Evolutionary conservation across 805 yeast genomes (phyloP).

Genomic region (Candida saitoana): DNA sequence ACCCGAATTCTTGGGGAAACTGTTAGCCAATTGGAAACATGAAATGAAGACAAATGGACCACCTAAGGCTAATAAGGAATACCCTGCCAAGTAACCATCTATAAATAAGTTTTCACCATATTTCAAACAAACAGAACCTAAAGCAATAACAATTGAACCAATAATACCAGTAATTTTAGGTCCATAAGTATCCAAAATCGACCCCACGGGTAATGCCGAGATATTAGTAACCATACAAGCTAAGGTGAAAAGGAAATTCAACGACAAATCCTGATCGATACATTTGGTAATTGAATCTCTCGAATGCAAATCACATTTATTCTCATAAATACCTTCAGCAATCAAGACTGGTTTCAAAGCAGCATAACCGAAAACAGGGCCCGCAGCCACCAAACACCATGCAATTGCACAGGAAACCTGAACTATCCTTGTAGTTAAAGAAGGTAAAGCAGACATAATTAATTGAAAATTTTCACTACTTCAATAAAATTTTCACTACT

Average conservation of each 20-base stretch:
- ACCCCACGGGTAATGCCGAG: constrained; percentile 78
- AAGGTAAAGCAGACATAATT: constrained; percentile 7
- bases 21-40: constrained; percentile 80
- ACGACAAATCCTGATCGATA: constrained; percentile 72
- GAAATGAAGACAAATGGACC: constrained; percentile 94
- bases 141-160: constrained; percentile 58
- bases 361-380: constrained; percentile 93
- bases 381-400: constrained; percentile 92
- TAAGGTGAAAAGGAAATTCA: constrained; percentile 77
- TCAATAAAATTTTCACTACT: no score
- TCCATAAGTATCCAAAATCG: constrained; percentile 71
- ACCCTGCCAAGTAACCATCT: constrained; percentile 75
- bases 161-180: constrained; percentile 74
- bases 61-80: constrained; percentile 73
- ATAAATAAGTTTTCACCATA: constrained; percentile 28
- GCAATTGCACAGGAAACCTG: constrained; percentile 71
- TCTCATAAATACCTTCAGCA: constrained; percentile 69
- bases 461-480: no score
- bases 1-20: constrained; percentile 81
- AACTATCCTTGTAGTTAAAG: constrained; percentile 28
- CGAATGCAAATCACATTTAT: constrained; percentile 44
- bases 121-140: constrained; percentile 51
- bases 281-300: constrained; percentile 37
- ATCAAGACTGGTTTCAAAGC: constrained; percentile 84
- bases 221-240: constrained; percentile 87